Base-by-base conservation (phyloP, 371 early-diverging fungal genomes). In the Phascolomyces articulosus region DNA sequence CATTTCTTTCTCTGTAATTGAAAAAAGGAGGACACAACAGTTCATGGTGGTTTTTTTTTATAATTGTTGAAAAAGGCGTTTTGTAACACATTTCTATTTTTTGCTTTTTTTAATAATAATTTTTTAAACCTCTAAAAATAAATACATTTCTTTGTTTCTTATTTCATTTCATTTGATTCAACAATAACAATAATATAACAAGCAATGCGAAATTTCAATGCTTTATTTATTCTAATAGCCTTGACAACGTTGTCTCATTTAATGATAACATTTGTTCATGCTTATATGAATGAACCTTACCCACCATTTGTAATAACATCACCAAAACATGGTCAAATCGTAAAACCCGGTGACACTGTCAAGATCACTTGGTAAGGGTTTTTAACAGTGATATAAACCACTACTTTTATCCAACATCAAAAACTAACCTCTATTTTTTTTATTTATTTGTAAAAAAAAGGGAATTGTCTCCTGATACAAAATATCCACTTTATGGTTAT, bases 401-500 rank as follows among this genome's bases (percentile, higher is more conserved):
- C n/a, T n/a, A n/a, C 34, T 9, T 34, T 34, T 34, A 34, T 34
- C 11, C 9, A 34, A 34, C 0, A 34, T 9, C 6, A 34, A 47
- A 47, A 16, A 47, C 8, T 0, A 47, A 47, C 47, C 6, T 16
- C 8, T 20, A 47, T 20, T 13, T 44, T 44, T 44, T n/a, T 4
- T 44, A n/a, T 44, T n/a, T n/a, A n/a, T n/a, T n/a, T n/a, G n/a
- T n/a, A n/a, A n/a, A n/a, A n/a, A 44, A 44, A 44, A 70, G 70
- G 70, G 60, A 66, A 24, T 29, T 70, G 4, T 41, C 55, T 3
- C 61, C 70, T 10, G 66, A 59, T 44, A 62, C 65, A 0, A 40
- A 55, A 49, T 66, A 34, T 24, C 70, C 70, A 2, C 49, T 70
- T 18, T 70, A 70, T 59, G 70, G 70, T 1, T 70, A 70, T 60